Percentiles rank a stretch among this genome's conserved stretches.
Evolutionary conservation across 2,329 filamentous ascomycete species (phyloP).

Genomic region (Fusarium agapanthi): DNA sequence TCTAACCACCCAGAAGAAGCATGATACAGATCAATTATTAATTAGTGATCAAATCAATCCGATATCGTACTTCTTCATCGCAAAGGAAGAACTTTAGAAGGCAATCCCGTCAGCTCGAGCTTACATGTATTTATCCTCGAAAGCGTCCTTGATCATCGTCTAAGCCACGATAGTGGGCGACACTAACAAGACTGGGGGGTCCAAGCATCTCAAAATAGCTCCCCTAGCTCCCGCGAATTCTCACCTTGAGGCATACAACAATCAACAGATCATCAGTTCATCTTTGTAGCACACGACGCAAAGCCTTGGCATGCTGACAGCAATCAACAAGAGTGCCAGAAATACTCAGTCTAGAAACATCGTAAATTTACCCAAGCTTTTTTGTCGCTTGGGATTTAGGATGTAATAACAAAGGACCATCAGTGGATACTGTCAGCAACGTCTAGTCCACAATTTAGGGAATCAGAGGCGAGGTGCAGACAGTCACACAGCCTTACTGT

Average conservation of each 20-base stretch:
- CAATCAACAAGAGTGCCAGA: background rate
- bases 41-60: background rate
- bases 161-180: conserved; percentile 5
- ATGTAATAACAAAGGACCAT: conserved; percentile 1
- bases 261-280: background rate
- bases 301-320: conserved; percentile 1
- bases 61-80: fast-evolving
- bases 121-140: background rate
- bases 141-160: background rate
- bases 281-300: background rate
- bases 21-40: background rate
- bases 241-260: background rate
- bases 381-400: background rate
- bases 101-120: background rate
- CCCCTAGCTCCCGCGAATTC: background rate
- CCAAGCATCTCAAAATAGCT: background rate
- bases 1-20: background rate
- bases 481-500: conserved; percentile 10
- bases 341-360: fast-evolving
- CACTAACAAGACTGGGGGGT: background rate
- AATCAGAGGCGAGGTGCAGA: conserved; percentile 26
- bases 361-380: fast-evolving
- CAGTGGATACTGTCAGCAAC: conserved; percentile 20
- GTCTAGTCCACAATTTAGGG: conserved; percentile 11
- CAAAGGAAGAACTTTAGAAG: background rate